Evolutionary conservation across 169 alveolate species (phyloP), one percentile per base, ranked within the genome.

Genomic region (Eimeria acervulina): DNA sequence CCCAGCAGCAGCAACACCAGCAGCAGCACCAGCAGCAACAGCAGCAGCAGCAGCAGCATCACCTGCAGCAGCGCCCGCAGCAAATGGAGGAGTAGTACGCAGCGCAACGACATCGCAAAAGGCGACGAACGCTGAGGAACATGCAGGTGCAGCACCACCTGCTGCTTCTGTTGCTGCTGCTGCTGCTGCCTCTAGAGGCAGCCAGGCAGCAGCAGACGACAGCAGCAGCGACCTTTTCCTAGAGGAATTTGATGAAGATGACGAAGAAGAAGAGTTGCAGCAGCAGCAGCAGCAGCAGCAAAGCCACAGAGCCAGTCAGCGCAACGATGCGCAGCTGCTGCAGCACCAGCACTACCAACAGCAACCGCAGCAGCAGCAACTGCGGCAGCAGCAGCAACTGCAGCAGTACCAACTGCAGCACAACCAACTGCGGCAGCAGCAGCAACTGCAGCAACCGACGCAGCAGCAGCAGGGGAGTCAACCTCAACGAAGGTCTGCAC

Each of bases 361-460:
- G 7, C 59, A 51, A 1, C 59, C 59, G 59, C 78, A 1, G 78
- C 40, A 66, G 78, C 78, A 66, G 78, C 36, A 26, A 21, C 40
- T 31, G 78, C 78, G 12, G 5, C 78, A 51, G 59, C 59, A 51
- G 59, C 59, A 51, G 59, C 84, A 72, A 44, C 52, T 10, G 84
- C 84, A n/a, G 84, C 84, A 72, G 84, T 44, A 72, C 5, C 74
- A 23, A n/a, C 74, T 8, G 74, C 74, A 63, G 74, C 74, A 63
- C 10, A 17, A 63, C 23, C 52, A 0, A 38, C 89, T 38, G 31
- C 89, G 8, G 63, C 89, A 78, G 89, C 19, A 63, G 55, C 89
- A 38, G 89, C 89, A 78, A 63, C 89, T 38, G 63, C 89, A 12
- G 89, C 89, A 78, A 63, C 89, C n/a, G n/a, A n/a, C n/a, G n/a